Evolutionary conservation across 2,329 filamentous ascomycete genomes (phyloP).

Genomic region (Xylogone sp.): DNA sequence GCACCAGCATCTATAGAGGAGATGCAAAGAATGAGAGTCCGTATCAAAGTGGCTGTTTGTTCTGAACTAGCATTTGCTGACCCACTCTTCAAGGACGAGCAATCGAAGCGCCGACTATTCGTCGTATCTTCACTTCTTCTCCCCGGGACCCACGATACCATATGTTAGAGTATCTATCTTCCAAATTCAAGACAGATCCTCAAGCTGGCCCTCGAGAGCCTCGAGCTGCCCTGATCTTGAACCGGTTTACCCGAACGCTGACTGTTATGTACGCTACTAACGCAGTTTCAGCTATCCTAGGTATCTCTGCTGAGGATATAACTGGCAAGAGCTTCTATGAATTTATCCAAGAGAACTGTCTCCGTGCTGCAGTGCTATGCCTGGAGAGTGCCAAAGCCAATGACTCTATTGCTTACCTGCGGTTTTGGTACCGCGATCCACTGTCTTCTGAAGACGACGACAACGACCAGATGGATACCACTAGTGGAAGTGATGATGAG

Average conservation of each 20-base stretch:
- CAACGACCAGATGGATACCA: constrained; percentile 37
- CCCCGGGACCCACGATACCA: constrained; percentile 82
- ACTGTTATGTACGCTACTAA: constrained; percentile 85
- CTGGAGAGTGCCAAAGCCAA: constrained; percentile 85
- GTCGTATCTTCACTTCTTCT: constrained; percentile 76
- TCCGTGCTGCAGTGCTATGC: constrained; percentile 72
- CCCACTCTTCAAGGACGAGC: constrained; percentile 57
- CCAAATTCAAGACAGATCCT: constrained; percentile 67
- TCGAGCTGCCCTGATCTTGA: constrained; percentile 78
- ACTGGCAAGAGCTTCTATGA: constrained; percentile 81
- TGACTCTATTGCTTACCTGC: constrained; percentile 84
- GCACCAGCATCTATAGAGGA: constrained; percentile 71
- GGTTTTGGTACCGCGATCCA: constrained; percentile 80
- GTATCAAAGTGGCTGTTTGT: constrained; percentile 28
- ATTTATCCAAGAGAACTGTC: constrained; percentile 74
- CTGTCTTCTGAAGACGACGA: constrained; percentile 50
- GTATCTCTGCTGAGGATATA: constrained; percentile 65
- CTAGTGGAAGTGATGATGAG: constrained; percentile 35
- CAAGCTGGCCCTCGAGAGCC: constrained; percentile 67
- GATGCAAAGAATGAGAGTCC: constrained; percentile 71
- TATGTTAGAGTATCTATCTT: constrained; percentile 81
- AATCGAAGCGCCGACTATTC: constrained; percentile 71
- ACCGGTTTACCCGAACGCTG: constrained; percentile 78
- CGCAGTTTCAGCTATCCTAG: constrained; percentile 71
- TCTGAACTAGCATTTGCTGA: constrained; percentile 3